Evolutionary conservation across 225 moss, liverwort and hornwort genomes (phyloP), one percentile per base, ranked within the genome.

Genomic region (Physcomitrellopsis africana): DNA sequence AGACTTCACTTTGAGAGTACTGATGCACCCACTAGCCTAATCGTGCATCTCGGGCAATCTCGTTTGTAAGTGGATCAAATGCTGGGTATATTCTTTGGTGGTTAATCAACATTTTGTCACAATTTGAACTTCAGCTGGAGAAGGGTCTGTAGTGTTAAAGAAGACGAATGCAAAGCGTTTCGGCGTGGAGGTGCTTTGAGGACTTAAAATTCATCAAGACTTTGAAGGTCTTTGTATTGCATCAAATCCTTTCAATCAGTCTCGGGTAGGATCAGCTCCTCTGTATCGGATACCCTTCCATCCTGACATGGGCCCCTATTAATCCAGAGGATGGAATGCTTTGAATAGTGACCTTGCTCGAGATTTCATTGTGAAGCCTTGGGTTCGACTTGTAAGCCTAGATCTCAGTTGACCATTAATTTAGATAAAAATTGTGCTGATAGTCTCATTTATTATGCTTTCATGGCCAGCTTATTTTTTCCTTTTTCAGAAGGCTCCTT

Each of bases 1-100:
- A 80, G 44, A 57, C 70, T 10, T 78, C 78, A 1, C 67, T 84
- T 12, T 84, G 60, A 84, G 26, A 32, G 24, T 13, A 17, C 14
- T 12, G 51, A 14, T 6, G 17, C 13, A 5, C 14, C 13, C 17
- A 13, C 51, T 51, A 12, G 51, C 17, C 51, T 51, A 17, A 51
- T 51, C 14, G 51, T 51, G 3, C 51, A 51, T 13, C 3, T 12
- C 8, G 2, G 51, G 32, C 51, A 6, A 51, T 51, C 51, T 51
- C 14, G 51, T 12, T 14, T 13, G 1, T 51, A 11, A 51, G 51
- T 51, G 51, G 32, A 37, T 2, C 51, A 51, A 1, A 17, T 2
- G 13, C 51, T 51, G 51, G 17, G 51, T 37, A 18, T 27, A 15
- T 26, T 37, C n/a, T 62, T 54, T n/a, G 1, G n/a, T 42, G 67